Evolutionary conservation across 176 grass and related monocot species (phyloP).

Genomic region (Triticum urartu): DNA sequence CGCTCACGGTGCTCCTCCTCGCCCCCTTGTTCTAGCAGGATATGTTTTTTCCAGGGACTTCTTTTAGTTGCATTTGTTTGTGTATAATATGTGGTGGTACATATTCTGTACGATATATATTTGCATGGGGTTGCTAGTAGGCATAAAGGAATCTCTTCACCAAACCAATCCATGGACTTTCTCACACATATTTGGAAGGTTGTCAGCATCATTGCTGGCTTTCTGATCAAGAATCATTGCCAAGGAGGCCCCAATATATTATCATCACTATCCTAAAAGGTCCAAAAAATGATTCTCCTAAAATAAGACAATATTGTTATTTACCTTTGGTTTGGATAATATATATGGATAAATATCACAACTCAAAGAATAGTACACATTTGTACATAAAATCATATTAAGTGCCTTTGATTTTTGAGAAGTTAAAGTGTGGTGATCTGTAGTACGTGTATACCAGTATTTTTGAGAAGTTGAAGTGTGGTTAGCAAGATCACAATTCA

Average conservation of each 20-base stretch:
- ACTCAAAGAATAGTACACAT: neutral
- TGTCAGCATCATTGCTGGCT: slow-evolving; percentile 29
- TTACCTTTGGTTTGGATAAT: neutral
- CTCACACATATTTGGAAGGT: slow-evolving; percentile 18
- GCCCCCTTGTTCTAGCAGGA: neutral
- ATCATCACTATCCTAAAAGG: neutral
- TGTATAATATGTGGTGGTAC: neutral
- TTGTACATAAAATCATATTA: neutral
- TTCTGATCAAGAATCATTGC: slow-evolving; percentile 22
- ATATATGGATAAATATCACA: neutral
- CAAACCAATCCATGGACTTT: slow-evolving; percentile 31
- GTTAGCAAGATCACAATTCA: too few species aligned
- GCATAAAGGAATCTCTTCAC: slow-evolving; percentile 9
- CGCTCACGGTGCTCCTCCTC: too few species aligned
- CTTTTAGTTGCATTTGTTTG: neutral
- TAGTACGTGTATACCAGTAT: too few species aligned
- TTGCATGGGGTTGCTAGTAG: neutral
- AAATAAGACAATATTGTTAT: neutral
- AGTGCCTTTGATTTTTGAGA: neutral
- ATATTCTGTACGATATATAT: neutral
- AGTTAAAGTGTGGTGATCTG: neutral
- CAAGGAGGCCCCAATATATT: neutral
- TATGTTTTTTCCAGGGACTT: neutral
- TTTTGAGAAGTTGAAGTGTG: too few species aligned
- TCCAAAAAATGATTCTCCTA: neutral